phyloP scores from a whole-genome alignment of 129 eudicot species.

The Mikania micrantha region DNA sequence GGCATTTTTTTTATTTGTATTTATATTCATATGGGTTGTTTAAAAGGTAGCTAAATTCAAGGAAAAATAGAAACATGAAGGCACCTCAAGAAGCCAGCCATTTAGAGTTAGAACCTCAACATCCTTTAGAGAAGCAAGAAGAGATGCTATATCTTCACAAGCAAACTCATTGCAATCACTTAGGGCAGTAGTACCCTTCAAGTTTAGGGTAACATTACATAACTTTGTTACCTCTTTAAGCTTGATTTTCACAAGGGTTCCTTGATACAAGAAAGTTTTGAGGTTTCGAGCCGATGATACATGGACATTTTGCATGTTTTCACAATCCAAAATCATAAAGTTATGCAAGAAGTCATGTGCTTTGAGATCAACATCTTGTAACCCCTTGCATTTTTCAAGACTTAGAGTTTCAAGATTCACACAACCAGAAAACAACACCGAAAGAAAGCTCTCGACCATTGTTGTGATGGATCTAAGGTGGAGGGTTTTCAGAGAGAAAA shows the following conservation, averaged over 20 bases:
- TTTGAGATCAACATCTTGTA: constrained; percentile 23
- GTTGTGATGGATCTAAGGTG: constrained; percentile 27
- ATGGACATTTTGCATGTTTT: constrained; percentile 10
- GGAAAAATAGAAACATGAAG: too few species aligned
- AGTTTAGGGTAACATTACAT: constrained; percentile 24
- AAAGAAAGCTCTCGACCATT: constrained; percentile 10
- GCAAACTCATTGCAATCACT: constrained; percentile 27
- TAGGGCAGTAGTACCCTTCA: constrained; percentile 4
- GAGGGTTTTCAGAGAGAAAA: constrained; percentile 22
- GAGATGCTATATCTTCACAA: constrained; percentile 17
- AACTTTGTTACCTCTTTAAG: constrained; percentile 15
- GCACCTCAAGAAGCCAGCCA: constrained; percentile 39
- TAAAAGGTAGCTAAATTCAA: too few species aligned
- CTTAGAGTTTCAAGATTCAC: constrained; percentile 23
- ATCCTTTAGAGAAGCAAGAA: constrained; percentile 25
- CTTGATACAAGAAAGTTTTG: constrained; percentile 19
- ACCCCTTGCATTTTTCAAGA: constrained; percentile 26
- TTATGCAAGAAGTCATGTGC: constrained; percentile 16
- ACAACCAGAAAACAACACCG: constrained; percentile 23
- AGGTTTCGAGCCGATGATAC: constrained; percentile 23
- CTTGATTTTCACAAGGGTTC: constrained; percentile 15
- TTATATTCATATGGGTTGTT: too few species aligned
- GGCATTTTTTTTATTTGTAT: too few species aligned
- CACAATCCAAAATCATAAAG: constrained; percentile 25
- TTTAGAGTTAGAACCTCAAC: constrained; percentile 22